Percentiles rank a stretch among this genome's conserved stretches.
phyloP scores from a whole-genome alignment of 768 basidiomycete genomes.

The Tricholoma saponaceum region DNA sequence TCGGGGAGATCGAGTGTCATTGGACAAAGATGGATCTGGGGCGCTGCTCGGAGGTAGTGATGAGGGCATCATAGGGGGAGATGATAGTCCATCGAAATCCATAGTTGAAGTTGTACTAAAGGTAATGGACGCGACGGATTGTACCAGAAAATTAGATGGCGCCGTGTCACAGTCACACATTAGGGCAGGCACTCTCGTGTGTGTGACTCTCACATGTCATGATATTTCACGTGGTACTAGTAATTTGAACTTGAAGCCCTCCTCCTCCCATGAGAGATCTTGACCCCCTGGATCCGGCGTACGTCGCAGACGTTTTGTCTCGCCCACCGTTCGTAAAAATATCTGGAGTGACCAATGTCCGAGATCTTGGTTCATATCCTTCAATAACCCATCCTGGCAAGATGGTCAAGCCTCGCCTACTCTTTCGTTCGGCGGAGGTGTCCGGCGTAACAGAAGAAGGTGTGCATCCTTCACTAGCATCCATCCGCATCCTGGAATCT shows the following conservation, averaged over 20 bases:
- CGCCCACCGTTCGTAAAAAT: constrained; percentile 66
- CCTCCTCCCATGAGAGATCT: constrained; percentile 39
- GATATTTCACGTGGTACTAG: constrained; percentile 10
- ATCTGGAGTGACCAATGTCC: constrained; percentile 71
- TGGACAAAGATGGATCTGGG: constrained; percentile 33
- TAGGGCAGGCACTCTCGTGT: constrained; percentile 40
- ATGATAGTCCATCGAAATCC: constrained; percentile 56
- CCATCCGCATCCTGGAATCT: neutral
- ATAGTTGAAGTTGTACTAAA: constrained; percentile 27
- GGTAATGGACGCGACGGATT: constrained; percentile 25
- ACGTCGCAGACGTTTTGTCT: constrained; percentile 62
- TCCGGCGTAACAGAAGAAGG: constrained; percentile 70
- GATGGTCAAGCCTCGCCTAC: constrained; percentile 51
- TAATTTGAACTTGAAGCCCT: constrained; percentile 3
- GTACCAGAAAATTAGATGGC: constrained; percentile 24
- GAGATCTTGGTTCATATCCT: constrained; percentile 66
- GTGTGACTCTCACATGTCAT: constrained; percentile 7
- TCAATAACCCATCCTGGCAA: constrained; percentile 41
- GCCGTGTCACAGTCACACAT: constrained; percentile 19
- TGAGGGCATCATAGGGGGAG: constrained; percentile 48
- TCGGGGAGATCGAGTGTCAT: constrained; percentile 30
- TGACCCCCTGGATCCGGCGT: constrained; percentile 61
- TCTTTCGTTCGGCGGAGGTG: constrained; percentile 71
- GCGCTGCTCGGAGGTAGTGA: constrained; percentile 51
- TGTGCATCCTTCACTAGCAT: constrained; percentile 16